Base-by-base conservation (phyloP, 2,329 filamentous ascomycete genomes). In the Ophiostoma piceae region DNA sequence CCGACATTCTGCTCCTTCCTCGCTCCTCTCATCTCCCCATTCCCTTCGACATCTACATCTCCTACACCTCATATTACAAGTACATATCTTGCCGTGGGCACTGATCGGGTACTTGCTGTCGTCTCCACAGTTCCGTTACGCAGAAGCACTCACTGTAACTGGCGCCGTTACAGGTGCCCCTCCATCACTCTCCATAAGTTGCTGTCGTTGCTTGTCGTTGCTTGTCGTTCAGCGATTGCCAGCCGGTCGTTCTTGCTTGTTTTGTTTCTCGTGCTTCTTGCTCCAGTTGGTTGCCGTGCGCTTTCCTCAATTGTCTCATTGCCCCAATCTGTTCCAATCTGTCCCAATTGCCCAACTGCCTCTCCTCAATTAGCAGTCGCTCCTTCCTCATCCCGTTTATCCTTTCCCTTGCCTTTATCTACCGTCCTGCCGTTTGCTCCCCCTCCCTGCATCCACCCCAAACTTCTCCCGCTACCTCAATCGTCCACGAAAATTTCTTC, bases 51-150 rank as follows among this genome's bases (percentile, higher is more conserved):
- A 16, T 19, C 35, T 57, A 11, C 51, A 37, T 32, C 14, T 54
- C 2, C 39, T n/a, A 39, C 54, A 35, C 51, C n/a, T 16, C 35
- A 26, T 39, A 41, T 54, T 29, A 43, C 68, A 41, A 22, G 68
- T 69, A 67, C 68, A 22, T 66, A 14, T 66, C 62, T 26, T 47
- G 68, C 68, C 47, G 43, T 54, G 43, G 32, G 29, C 62, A 32
- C 62, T 65, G 62, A 43, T 51, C 39, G 51, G 37, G 35, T 67
- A 57, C 66, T 39, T 67, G 68, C 66, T 32, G 35, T 19, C 60
- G 37, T 14, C 66, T 66, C 70, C 70, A 71, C 70, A 62, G 14
- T 69, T 71, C 72, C 72, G 71, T 73, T 71, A 73, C 72, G 69
- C 71, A 69, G 71, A 68, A 68, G 65, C 69, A 72, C 47, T 39